Base-by-base conservation (phyloP, 1,139 yeast genomes). In the Arxiozyma slooffiae region DNA sequence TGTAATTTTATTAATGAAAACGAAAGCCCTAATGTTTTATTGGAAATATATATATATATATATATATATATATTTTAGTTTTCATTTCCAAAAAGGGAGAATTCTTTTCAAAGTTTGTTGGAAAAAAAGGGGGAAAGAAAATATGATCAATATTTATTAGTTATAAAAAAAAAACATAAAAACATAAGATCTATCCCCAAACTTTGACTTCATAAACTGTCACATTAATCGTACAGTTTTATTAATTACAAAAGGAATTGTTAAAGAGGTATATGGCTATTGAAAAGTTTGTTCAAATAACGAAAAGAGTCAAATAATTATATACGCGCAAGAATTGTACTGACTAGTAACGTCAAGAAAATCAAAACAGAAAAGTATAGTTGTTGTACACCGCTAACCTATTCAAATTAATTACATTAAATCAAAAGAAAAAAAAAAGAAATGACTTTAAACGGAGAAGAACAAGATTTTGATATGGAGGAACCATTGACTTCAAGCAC, bases 401-500 rank as follows among this genome's bases (percentile, higher is more conserved):
- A 34, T 21, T 17, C 11, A 22, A 30, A 38, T 38, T 42, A n/a
- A 17, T 18, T 3, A 23, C 21, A 18, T 18, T 23, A 14, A 36
- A 36, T 22, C 38, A 21, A 5, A 17, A 18, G 18, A 38, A 54
- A 54, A 56, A 41, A 55, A 3, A 45, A 46, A 17, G 14, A 41
- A 39, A 38, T 37, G 36, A 40, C 47, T 22, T 17, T 40, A 3
- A 9, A 18, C 24, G 18, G 18, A 7, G 23, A 7, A 6, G 37
- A 41, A 24, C 26, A 26, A 26, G 58, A 60, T 40, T 63, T 51
- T 42, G 66, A 64, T 44, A 41, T 50, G n/a, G 60, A 60, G 42
- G 73, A 70, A 53, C 74, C 74, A 7, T 53, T 70, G 22, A 70
- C 71, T 2, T 66, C 70, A 4, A 64, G 66, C 6, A 64, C 68